Base-by-base conservation (phyloP, 2,329 filamentous ascomycete genomes). In the Trichoderma citrinoviride region DNA sequence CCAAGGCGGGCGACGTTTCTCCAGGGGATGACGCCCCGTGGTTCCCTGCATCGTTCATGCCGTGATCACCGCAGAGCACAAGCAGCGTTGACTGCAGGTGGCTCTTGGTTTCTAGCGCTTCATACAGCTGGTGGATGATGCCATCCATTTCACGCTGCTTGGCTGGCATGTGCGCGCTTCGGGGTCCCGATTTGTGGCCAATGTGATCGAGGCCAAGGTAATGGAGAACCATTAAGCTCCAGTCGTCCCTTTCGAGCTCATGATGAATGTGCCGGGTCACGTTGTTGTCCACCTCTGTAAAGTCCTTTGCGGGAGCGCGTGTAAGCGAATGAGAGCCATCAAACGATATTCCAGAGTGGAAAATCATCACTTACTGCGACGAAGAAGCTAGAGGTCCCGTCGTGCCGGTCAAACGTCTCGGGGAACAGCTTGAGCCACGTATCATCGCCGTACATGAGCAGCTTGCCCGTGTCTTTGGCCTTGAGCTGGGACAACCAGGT, bases 41-140 rank as follows among this genome's bases (percentile, higher is more conserved):
- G 70, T 98, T 98, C 2, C 95, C 95, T 21, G 92, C 95, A 71
- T 98, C 94, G 71, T 98, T 99, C 95, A 99, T 99, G n/a, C 95
- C 95, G 74, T 99, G 95, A 72, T 99, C 96, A 64, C 95, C 95
- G 64, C 90, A 92, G 7, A 99, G 79, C 3, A 99, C 88, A 52
- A 99, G 84, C 2, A 99, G 79, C 0, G 94, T 93, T 5, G 90
- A 90, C 37, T 85, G 74, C 1, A 97, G 85, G 75, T 97, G 90
- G 1, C 83, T 74, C 64, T 90, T 79, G 4, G 82, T 83, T 72
- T 90, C 84, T 68, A 99, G 90, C 7, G 91, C 90, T 14, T 83
- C 80, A 73, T 92, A 97, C 27, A 99, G 89, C 65, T 86, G 79
- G 67, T 82, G 81, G 44, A 97, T 88, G 67, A 98, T 89, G 1